A percentile compares a stretch with the other conserved stretches of the same genome.
phyloP scores from a whole-genome alignment of 805 yeast species.

The Suhomyces sp. region DNA sequence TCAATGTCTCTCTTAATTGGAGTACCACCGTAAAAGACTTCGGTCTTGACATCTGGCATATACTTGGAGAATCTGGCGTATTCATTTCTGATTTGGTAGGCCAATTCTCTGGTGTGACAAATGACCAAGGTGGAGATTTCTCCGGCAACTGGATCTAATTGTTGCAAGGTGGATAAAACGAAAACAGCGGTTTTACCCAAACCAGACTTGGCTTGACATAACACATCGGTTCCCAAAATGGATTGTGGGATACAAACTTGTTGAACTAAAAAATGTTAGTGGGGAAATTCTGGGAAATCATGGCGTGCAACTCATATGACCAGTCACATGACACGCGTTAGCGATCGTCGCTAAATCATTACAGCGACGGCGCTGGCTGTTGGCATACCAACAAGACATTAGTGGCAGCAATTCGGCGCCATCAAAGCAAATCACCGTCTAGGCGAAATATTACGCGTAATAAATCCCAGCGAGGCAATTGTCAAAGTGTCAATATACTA shows the following conservation, averaged over 20 bases:
- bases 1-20: slow-evolving; percentile 83
- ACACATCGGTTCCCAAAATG: slow-evolving; percentile 93
- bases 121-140: slow-evolving; percentile 92
- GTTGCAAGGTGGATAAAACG: slow-evolving; percentile 93
- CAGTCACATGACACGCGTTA: neutral
- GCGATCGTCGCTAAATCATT: neutral
- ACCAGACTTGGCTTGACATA: slow-evolving; percentile 99
- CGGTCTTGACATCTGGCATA: slow-evolving; percentile 96
- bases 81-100: slow-evolving; percentile 96
- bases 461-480: neutral
- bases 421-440: neutral
- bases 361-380: neutral
- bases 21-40: slow-evolving; percentile 96
- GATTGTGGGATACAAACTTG: slow-evolving; percentile 98
- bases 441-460: neutral
- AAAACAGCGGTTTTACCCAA: slow-evolving; percentile 98
- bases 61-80: slow-evolving; percentile 96
- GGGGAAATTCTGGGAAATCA: neutral
- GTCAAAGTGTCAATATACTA: neutral
- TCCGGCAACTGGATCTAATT: slow-evolving; percentile 95
- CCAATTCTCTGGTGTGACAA: slow-evolving; percentile 98
- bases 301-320: neutral
- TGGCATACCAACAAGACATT: neutral
- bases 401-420: neutral
- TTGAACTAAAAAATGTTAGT: slow-evolving; percentile 59